Evolutionary conservation across 148 eudicot species (phyloP).

Genomic region (Rhododendron molle): DNA sequence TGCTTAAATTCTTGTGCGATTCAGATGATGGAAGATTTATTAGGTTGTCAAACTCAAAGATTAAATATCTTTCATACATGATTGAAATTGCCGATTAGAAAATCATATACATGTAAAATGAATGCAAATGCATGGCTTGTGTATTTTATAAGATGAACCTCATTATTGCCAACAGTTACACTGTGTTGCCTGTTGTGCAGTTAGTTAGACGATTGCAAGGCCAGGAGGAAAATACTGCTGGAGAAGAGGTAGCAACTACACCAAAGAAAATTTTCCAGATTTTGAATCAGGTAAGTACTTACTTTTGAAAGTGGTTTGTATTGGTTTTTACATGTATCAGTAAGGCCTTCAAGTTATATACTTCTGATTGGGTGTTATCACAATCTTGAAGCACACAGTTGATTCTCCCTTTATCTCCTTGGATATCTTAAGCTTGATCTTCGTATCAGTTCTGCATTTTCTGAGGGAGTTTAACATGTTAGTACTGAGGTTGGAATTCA

Average conservation of each 20-base stretch:
- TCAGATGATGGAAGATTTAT: not conserved
- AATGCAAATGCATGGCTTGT: not conserved
- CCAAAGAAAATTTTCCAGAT: slow-evolving; percentile 83
- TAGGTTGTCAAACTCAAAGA: not conserved
- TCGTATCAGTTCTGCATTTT: not conserved
- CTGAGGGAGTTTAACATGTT: not conserved
- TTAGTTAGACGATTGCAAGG: slow-evolving; percentile 69
- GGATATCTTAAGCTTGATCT: not conserved
- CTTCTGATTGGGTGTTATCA: not conserved
- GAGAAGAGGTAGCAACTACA: slow-evolving; percentile 54
- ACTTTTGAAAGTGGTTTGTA: not conserved
- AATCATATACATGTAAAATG: not conserved
- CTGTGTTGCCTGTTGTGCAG: slow-evolving; percentile 34
- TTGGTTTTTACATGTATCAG: not conserved
- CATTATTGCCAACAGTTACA: slow-evolving; percentile 3
- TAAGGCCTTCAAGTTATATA: not conserved
- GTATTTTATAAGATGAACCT: not conserved
- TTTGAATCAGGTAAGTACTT: slow-evolving; percentile 61
- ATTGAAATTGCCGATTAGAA: not conserved
- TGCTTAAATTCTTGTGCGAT: not conserved
- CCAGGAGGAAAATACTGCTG: slow-evolving; percentile 46
- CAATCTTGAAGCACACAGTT: not conserved
- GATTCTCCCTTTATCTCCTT: not conserved
- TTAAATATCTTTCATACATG: not conserved
- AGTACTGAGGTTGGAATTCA: not conserved